These are phyloP conservation scores for Fomitopsis serialis DNA, from an alignment of 768 basidiomycete genomes.

Conservation along the genomic window DNA sequence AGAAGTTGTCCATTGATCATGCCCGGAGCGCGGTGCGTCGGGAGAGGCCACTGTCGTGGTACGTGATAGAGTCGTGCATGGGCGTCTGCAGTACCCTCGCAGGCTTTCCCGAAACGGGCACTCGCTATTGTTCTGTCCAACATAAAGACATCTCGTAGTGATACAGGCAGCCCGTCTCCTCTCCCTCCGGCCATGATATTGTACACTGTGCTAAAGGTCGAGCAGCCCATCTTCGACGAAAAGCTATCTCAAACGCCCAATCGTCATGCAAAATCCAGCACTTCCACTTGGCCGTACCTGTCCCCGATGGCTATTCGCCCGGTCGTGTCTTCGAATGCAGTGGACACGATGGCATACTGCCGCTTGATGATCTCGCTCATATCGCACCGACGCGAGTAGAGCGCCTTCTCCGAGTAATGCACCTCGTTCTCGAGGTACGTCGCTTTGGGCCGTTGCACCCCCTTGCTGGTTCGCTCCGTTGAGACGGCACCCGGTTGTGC, in stretches of 20 bases:
- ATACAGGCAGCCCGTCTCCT: background rate
- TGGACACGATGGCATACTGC: conserved; percentile 23
- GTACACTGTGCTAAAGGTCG: background rate
- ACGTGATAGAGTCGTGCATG: background rate
- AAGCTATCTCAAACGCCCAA: background rate
- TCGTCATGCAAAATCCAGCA: conserved; percentile 27
- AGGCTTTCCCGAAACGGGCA: background rate
- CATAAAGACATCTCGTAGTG: background rate
- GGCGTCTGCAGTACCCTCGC: no score
- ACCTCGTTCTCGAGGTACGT: background rate
- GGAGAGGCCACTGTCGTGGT: background rate
- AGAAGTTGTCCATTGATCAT: conserved; percentile 57
- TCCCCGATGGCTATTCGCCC: conserved; percentile 30
- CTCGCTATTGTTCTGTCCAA: background rate
- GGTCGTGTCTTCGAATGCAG: conserved; percentile 28
- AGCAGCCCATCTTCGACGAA: background rate
- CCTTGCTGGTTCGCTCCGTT: conserved; percentile 1
- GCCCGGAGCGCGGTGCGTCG: conserved; percentile 3
- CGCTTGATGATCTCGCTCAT: conserved; percentile 25
- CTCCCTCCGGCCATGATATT: background rate
- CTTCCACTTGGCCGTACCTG: conserved; percentile 25
- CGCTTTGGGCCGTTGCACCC: conserved; percentile 10
- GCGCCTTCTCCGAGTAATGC: background rate
- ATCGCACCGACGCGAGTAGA: conserved; percentile 27
- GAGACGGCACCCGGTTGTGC: background rate